phyloP scores from a whole-genome alignment of 139 green algal genomes.

The Nannochloris sp. region DNA sequence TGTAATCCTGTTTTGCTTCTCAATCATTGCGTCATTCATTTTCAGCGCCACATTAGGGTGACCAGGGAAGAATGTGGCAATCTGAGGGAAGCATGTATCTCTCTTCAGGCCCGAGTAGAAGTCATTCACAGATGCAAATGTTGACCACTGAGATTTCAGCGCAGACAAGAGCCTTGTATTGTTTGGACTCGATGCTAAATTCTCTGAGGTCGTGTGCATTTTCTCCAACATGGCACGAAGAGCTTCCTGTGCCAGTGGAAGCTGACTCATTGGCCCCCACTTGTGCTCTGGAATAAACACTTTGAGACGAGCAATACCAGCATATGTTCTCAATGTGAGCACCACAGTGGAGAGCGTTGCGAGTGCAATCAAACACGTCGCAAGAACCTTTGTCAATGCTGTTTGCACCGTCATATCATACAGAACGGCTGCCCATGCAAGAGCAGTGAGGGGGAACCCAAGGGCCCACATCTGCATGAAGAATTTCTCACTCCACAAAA shows the following conservation, averaged over 20 bases:
- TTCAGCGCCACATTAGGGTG: constrained; percentile 7
- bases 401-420: constrained; percentile 31
- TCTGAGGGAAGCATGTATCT: constrained; percentile 22
- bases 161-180: constrained; percentile 11
- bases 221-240: constrained; percentile 2
- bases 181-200: constrained; percentile 3
- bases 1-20: constrained; percentile 4
- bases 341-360: constrained; percentile 11
- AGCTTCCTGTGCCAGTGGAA: constrained; percentile 21
- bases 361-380: constrained; percentile 18
- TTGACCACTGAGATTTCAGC: constrained; percentile 5
- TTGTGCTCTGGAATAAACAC: constrained; percentile 31
- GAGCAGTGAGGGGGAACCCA: constrained; percentile 30
- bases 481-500: constrained; percentile 27
- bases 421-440: constrained; percentile 22
- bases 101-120: constrained; percentile 19
- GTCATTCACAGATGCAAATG: constrained; percentile 17
- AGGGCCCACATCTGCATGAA: constrained; percentile 31
- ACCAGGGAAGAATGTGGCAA: constrained; percentile 23
- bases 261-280: constrained; percentile 26
- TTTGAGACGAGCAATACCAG: constrained; percentile 18
- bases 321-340: constrained; percentile 22
- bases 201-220: neutral
- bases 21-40: constrained; percentile 13
- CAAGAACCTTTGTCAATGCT: constrained; percentile 24